Conservation (phyloP, 768 basidiomycete genomes). For the Tulasnella sp. region DNA sequence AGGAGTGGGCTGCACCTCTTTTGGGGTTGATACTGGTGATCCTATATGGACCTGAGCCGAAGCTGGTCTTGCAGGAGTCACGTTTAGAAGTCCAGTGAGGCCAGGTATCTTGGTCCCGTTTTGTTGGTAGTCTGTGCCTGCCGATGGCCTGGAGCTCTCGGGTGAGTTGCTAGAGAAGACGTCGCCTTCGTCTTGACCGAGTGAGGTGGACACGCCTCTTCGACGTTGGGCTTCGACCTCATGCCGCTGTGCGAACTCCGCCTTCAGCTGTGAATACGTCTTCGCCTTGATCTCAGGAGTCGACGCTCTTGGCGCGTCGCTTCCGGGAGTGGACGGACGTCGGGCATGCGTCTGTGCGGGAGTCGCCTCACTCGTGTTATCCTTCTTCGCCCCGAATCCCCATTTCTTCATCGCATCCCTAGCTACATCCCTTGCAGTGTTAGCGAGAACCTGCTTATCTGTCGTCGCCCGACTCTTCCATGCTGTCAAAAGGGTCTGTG, state of each 20-base stretch:
- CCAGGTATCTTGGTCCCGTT: not conserved
- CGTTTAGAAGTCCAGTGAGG: not conserved
- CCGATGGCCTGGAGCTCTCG: not conserved
- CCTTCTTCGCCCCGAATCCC: conserved; percentile 70
- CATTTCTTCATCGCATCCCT: conserved; percentile 88
- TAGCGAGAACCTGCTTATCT: conserved; percentile 79
- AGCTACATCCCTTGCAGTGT: conserved; percentile 33
- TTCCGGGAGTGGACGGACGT: not conserved
- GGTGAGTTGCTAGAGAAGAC: not conserved
- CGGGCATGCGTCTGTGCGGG: not conserved
- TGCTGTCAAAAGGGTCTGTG: conserved; percentile 62
- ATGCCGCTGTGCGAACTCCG: conserved; percentile 60
- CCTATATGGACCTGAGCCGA: conserved; percentile 26
- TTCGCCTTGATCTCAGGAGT: conserved; percentile 7
- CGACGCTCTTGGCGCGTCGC: not conserved
- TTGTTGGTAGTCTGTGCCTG: not conserved
- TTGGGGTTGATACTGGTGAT: conserved; percentile 11
- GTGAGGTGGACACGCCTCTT: not conserved
- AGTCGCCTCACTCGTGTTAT: conserved; percentile 33
- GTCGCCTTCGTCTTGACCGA: not conserved
- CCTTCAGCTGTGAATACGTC: conserved; percentile 49
- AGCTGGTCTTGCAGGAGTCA: conserved; percentile 10
- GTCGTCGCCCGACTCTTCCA: conserved; percentile 58
- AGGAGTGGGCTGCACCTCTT: conserved; percentile 31
- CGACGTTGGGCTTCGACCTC: conserved; percentile 32